Evolutionary conservation across 1,284 basidiomycete species (phyloP), one percentile per base, ranked within the genome.

Genomic region (Chondrostereum purpureum): DNA sequence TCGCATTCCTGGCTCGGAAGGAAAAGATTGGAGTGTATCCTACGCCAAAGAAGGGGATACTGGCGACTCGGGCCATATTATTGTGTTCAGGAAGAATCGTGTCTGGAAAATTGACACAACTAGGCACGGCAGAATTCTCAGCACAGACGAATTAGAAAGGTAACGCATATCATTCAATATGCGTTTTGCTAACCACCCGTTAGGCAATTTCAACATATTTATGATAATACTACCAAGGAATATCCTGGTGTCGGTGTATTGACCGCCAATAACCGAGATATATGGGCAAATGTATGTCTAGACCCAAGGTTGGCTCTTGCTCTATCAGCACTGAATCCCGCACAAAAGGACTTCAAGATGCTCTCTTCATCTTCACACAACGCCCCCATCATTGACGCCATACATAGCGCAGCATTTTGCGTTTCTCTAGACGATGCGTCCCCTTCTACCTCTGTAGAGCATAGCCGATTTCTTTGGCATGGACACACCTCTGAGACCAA

Each of bases 381-480:
- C 56, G 68, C 72, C 5, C 49, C 67, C 6, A 77, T 88, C 42
- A 61, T 94, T n/a, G 68, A 77, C 42, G 68, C 74, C 10, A 88
- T 95, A 52, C 83, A 92, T 56, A 85, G 84, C 14, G 75, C 89
- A 6, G 86, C 91, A 1, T 92, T 94, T 60, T 69, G 88, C 14
- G 72, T 95, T 47, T 83, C 78, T 53, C 73, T 95, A 31, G 92
- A 95, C 60, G 66, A 75, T 13, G 75, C 76, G 20, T 64, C 62
- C 5, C 81, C 84, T 2, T 58, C 65, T 2, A 68, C 66, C 40
- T 63, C 77, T n/a, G 58, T 79, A 41, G 73, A 78, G 21, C 73
- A 81, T 55, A 83, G 80, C 51, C 78, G 78, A 24, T 67, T 68
- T 12, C 62, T 88, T 14, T 92, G 89, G 88, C 87, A 89, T 55